Evolutionary conservation across 441 rosid genomes (phyloP).

Genomic region (Euphorbia celastroides): DNA sequence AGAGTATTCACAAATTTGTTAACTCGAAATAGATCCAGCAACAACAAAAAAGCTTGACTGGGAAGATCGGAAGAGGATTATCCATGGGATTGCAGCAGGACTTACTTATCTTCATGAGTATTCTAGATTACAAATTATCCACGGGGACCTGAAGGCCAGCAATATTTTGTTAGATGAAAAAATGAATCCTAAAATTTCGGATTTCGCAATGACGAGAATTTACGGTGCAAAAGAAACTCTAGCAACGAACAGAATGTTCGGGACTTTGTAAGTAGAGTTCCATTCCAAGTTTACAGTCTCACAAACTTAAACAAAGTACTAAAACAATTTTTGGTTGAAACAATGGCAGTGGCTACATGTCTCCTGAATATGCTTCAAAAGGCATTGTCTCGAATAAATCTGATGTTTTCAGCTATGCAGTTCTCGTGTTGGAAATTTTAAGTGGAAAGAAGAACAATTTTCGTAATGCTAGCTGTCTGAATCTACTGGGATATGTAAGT

Average conservation of each 20-base stretch:
- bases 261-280: conserved; percentile 5
- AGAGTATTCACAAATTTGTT: neutral
- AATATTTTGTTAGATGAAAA: neutral
- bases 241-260: conserved; percentile 1
- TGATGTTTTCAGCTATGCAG: conserved; percentile 5
- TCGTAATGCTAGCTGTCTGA: neutral
- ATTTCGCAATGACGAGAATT: conserved; percentile 3
- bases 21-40: neutral
- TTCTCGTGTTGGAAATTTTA: conserved; percentile 6
- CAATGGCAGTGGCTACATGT: neutral
- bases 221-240: neutral
- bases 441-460: conserved; percentile 11
- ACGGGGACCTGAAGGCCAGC: conserved; percentile 5
- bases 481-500: conserved; percentile 10
- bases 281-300: neutral
- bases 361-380: conserved; percentile 6
- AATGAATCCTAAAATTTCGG: conserved; percentile 9
- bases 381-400: conserved; percentile 9
- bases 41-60: neutral
- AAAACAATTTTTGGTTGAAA: neutral
- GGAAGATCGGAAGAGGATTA: neutral
- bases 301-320: neutral
- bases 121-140: conserved; percentile 1
- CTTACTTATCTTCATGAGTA: conserved; percentile 4
- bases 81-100: neutral